Evolutionary conservation across 768 basidiomycete species (phyloP).

Genomic region (Psilocybe cubensis): DNA sequence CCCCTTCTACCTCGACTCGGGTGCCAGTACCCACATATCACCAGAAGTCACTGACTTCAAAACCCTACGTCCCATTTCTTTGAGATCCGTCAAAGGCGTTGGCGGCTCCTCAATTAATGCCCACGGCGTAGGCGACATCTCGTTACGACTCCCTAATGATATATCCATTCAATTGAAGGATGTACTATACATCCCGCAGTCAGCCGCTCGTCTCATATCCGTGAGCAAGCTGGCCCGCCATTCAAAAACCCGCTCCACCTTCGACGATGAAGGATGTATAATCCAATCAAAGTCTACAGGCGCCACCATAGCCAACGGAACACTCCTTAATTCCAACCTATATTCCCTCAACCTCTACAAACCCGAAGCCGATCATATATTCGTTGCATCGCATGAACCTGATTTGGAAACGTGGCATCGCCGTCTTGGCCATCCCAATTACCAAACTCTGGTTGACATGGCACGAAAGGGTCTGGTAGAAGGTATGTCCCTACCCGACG

Average conservation of each 20-base stretch:
- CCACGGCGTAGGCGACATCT: conserved; percentile 27
- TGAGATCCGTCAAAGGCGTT: conserved; percentile 27
- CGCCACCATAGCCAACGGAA: conserved; percentile 14
- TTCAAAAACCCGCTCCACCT: conserved; percentile 11
- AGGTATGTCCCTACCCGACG: conserved; percentile 27
- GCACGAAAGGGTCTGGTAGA: conserved; percentile 14
- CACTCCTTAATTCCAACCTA: conserved; percentile 15
- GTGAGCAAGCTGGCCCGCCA: conserved; percentile 19
- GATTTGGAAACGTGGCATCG: conserved; percentile 30
- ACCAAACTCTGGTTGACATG: conserved; percentile 24
- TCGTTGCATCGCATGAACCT: conserved; percentile 4
- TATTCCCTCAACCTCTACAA: conserved; percentile 17
- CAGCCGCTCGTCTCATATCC: conserved; percentile 15
- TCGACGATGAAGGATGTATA: conserved; percentile 18
- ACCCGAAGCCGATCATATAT: conserved; percentile 16
- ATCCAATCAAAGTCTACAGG: conserved; percentile 14
- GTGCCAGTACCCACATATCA: conserved; percentile 27
- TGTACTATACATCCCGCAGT: background rate
- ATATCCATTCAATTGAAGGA: background rate
- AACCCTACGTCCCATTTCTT: conserved; percentile 21
- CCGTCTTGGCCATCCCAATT: conserved; percentile 30
- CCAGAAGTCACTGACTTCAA: conserved; percentile 27
- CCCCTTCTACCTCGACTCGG: conserved; percentile 30
- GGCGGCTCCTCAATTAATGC: conserved; percentile 27
- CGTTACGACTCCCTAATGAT: background rate